phyloP scores from a whole-genome alignment of 768 basidiomycete genomes.

The Gloeostereum incarnatum region DNA sequence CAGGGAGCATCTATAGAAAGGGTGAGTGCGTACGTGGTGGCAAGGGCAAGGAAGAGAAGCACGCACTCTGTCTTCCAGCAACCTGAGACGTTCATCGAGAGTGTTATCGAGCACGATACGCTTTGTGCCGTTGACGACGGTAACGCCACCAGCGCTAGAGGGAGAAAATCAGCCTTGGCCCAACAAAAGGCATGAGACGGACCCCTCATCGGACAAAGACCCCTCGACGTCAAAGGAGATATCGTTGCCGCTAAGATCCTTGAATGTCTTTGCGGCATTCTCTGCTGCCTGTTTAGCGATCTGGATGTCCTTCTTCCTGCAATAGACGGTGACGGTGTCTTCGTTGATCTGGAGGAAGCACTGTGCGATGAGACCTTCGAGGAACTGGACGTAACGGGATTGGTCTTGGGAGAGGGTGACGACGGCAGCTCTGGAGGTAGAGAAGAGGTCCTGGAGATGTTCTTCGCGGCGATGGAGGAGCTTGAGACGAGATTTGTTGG shows the following conservation, averaged over 20 bases:
- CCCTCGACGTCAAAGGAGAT: conserved; percentile 52
- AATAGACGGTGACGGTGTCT: conserved; percentile 52
- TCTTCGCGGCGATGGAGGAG: conserved; percentile 90
- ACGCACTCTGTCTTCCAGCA: conserved; percentile 84
- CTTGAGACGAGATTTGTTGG: conserved; percentile 90
- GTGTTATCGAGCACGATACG: conserved; percentile 93
- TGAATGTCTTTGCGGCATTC: conserved; percentile 57
- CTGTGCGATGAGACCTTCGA: conserved; percentile 81
- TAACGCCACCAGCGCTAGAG: conserved; percentile 76
- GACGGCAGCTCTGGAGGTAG: conserved; percentile 55
- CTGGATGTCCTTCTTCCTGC: conserved; percentile 59
- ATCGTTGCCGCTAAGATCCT: conserved; percentile 66
- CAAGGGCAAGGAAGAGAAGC: background rate
- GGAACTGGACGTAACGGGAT: conserved; percentile 68
- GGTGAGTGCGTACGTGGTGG: conserved; percentile 5
- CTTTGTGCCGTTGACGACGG: conserved; percentile 57
- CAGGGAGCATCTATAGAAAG: conserved; percentile 86
- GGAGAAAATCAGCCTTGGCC: background rate
- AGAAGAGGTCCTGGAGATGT: conserved; percentile 83
- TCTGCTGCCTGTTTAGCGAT: conserved; percentile 54
- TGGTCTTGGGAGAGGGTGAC: conserved; percentile 54
- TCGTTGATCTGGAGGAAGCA: conserved; percentile 81
- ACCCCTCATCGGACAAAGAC: conserved; percentile 62
- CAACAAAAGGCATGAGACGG: conserved; percentile 13
- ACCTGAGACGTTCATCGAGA: conserved; percentile 79